These are phyloP conservation scores for Bipolaris bicolor DNA, from an alignment of 2,329 filamentous ascomycete genomes.

Conservation along the genomic window DNA sequence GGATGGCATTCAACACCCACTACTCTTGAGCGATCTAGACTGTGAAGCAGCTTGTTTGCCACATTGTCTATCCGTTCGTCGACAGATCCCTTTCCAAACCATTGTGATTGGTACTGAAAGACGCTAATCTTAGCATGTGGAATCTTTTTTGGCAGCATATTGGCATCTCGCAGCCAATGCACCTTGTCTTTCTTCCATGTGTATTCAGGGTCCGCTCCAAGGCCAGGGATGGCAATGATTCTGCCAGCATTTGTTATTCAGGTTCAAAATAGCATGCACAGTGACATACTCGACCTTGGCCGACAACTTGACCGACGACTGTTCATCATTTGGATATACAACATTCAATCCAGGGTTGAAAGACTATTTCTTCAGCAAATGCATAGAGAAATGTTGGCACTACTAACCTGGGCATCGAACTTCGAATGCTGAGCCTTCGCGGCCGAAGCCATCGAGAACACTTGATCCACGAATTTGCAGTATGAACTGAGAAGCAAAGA, in stretches of 20 bases:
- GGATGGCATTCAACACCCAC: conserved; percentile 9
- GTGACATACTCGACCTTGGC: conserved; percentile 23
- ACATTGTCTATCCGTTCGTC: conserved; percentile 38
- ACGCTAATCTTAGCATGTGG: conserved; percentile 38
- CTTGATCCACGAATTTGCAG: neutral
- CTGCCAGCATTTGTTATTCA: conserved; percentile 17
- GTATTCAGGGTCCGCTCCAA: conserved; percentile 37
- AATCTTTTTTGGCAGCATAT: conserved; percentile 37
- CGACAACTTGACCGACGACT: conserved; percentile 11
- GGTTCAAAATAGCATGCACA: neutral
- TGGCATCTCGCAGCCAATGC: conserved; percentile 38
- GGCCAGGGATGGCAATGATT: conserved; percentile 39
- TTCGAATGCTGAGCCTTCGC: conserved; percentile 25
- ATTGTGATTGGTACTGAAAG: conserved; percentile 38
- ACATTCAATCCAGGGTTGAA: conserved; percentile 24
- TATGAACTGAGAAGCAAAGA: neutral
- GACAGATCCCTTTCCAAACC: conserved; percentile 38
- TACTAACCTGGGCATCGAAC: conserved; percentile 23
- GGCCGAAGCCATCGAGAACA: conserved; percentile 18
- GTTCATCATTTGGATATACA: conserved; percentile 26
- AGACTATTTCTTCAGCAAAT: conserved; percentile 7
- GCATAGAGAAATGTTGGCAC: neutral
- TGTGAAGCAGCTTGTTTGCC: conserved; percentile 30
- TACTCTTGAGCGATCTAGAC: conserved; percentile 25
- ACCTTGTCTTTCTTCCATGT: conserved; percentile 36